Percentiles rank a stretch among this genome's conserved stretches.
Conservation (phyloP, 257 asterid species). For the Jacaranda mimosifolia region DNA sequence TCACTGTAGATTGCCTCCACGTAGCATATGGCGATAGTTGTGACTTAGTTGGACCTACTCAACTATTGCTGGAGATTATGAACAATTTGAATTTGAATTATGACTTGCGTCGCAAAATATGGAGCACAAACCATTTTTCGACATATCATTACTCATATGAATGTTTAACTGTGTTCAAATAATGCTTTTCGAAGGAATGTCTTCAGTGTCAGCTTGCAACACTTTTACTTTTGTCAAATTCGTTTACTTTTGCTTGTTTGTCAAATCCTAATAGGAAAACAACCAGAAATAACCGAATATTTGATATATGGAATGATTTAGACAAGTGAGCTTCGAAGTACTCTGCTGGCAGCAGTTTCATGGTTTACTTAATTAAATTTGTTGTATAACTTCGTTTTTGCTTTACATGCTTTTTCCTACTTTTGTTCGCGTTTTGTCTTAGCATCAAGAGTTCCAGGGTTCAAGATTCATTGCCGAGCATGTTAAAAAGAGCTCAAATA, state of each 20-base stretch:
- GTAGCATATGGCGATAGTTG: too few species aligned
- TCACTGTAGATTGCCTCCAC: not conserved
- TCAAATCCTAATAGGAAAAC: not conserved
- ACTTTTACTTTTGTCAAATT: not conserved
- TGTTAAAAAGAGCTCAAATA: too few species aligned
- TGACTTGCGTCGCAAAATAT: not conserved
- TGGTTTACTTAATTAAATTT: too few species aligned
- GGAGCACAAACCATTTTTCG: not conserved
- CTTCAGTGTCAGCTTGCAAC: not conserved
- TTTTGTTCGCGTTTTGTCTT: not conserved
- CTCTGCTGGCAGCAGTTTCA: not conserved
- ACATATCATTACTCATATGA: not conserved
- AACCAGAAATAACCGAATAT: constrained; percentile 11
- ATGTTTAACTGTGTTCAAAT: not conserved
- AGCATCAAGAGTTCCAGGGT: not conserved
- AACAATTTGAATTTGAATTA: not conserved
- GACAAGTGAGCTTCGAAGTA: not conserved
- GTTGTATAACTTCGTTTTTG: too few species aligned
- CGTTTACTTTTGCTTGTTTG: not conserved
- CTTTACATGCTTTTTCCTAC: not conserved
- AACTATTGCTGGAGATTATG: too few species aligned
- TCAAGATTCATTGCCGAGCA: too few species aligned
- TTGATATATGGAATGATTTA: not conserved
- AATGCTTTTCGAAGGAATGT: not conserved
- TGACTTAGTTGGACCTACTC: too few species aligned